Conservation (phyloP, 768 basidiomycete species). For the Daedalea quercina region DNA sequence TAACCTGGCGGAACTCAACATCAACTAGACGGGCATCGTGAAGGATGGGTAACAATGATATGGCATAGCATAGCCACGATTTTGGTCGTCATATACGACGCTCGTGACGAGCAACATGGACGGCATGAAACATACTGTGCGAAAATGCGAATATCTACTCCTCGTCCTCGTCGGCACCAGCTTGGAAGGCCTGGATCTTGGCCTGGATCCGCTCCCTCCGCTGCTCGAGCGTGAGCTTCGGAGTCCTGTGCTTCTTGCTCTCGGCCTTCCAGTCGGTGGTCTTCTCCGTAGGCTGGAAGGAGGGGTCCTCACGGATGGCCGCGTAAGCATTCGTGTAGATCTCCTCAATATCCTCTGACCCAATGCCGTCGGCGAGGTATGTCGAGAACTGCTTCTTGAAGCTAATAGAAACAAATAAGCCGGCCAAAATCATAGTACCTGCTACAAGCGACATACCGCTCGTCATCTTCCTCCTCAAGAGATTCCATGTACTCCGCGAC, state of each 20-base stretch:
- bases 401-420: constrained; percentile 30
- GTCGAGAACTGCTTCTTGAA: constrained; percentile 97
- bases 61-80: constrained; percentile 13
- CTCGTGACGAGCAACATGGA: constrained; percentile 7
- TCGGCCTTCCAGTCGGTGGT: constrained; percentile 89
- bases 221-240: constrained; percentile 69
- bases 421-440: not conserved
- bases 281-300: constrained; percentile 87
- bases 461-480: constrained; percentile 98
- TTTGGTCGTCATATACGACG: constrained; percentile 13
- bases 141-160: constrained; percentile 40
- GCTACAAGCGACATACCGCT: constrained; percentile 48
- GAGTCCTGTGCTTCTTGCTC: constrained; percentile 57
- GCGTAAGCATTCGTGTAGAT: constrained; percentile 90
- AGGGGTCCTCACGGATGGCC: constrained; percentile 92
- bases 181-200: constrained; percentile 90
- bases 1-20: too few relatives aligned
- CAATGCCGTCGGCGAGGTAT: constrained; percentile 93
- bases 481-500: constrained; percentile 99
- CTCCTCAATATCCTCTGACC: constrained; percentile 96
- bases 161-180: constrained; percentile 43
- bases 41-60: constrained; percentile 4
- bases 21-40: not conserved
- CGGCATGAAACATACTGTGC: constrained; percentile 5
- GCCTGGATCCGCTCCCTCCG: constrained; percentile 74